Conservation (phyloP, 2,329 filamentous ascomycete species). For the Colletotrichum karsti region DNA sequence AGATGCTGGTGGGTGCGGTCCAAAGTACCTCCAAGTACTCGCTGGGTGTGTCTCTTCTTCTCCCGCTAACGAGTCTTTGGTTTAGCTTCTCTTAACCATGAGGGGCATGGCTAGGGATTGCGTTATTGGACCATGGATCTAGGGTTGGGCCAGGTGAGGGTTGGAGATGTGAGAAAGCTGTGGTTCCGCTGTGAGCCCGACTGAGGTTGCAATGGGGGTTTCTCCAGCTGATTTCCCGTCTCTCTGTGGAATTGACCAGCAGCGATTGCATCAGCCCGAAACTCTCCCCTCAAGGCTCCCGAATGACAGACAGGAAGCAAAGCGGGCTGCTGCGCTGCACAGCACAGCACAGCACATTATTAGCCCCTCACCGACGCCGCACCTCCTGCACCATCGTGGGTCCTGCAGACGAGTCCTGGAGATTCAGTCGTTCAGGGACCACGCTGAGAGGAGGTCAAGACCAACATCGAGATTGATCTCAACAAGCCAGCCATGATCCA, state of each 20-base stretch:
- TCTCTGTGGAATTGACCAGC: not conserved
- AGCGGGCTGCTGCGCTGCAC: not conserved
- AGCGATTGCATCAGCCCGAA: not conserved
- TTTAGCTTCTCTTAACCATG: slow-evolving; percentile 7
- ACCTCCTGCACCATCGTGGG: slow-evolving; percentile 7
- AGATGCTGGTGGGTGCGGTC: slow-evolving; percentile 5
- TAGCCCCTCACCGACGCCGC: slow-evolving; percentile 1
- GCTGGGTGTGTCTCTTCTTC: not conserved
- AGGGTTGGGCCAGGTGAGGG: slow-evolving; percentile 2
- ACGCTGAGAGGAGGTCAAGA: not conserved
- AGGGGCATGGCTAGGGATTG: slow-evolving; percentile 18
- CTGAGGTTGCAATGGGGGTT: slow-evolving; percentile 7
- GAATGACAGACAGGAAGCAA: slow-evolving; percentile 5
- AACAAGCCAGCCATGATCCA: slow-evolving; percentile 11
- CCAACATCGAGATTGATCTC: slow-evolving; percentile 1
- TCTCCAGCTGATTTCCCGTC: not conserved
- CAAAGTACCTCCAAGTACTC: slow-evolving; percentile 14
- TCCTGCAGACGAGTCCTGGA: slow-evolving; percentile 10
- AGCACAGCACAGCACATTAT: not conserved
- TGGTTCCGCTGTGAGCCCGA: not conserved
- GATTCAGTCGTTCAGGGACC: not conserved
- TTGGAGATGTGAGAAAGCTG: not conserved
- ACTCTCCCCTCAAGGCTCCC: not conserved
- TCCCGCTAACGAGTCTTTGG: not conserved
- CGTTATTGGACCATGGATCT: slow-evolving; percentile 18